Conservation (phyloP, 441 rosid species). For the Breynia disticha region DNA sequence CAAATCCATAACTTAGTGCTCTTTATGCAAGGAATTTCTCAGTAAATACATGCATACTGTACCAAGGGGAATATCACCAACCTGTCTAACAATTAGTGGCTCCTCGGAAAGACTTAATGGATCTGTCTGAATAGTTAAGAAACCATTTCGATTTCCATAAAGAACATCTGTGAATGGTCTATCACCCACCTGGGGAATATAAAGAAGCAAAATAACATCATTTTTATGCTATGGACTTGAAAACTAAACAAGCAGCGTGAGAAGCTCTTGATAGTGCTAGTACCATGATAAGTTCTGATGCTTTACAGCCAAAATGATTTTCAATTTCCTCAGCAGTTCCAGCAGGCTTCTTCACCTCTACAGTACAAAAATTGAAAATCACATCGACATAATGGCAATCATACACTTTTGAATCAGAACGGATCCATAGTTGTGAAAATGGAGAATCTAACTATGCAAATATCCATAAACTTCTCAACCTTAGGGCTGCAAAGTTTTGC, state of each 20-base stretch:
- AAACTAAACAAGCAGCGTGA: slow-evolving; percentile 7
- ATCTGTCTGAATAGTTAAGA: slow-evolving; percentile 65
- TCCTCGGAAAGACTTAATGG: slow-evolving; percentile 76
- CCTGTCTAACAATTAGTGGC: slow-evolving; percentile 95
- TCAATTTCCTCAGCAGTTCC: slow-evolving; percentile 96
- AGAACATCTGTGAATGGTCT: slow-evolving; percentile 90
- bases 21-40: neutral
- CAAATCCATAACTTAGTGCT: neutral
- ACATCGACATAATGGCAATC: no score
- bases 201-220: slow-evolving; percentile 15
- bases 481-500: neutral
- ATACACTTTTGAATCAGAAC: no score
- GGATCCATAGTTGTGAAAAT: no score
- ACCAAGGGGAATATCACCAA: slow-evolving; percentile 22
- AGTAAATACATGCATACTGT: neutral
- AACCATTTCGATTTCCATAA: slow-evolving; percentile 80
- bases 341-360: slow-evolving; percentile 91
- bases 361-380: neutral
- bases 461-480: no score
- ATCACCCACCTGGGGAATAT: slow-evolving; percentile 69
- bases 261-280: slow-evolving; percentile 12
- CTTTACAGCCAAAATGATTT: slow-evolving; percentile 78
- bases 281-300: slow-evolving; percentile 86
- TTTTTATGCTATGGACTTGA: slow-evolving; percentile 6
- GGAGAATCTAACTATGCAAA: no score